Base-by-base conservation (phyloP, 1,284 basidiomycete genomes). In the Cryptococcus wingfieldii region DNA sequence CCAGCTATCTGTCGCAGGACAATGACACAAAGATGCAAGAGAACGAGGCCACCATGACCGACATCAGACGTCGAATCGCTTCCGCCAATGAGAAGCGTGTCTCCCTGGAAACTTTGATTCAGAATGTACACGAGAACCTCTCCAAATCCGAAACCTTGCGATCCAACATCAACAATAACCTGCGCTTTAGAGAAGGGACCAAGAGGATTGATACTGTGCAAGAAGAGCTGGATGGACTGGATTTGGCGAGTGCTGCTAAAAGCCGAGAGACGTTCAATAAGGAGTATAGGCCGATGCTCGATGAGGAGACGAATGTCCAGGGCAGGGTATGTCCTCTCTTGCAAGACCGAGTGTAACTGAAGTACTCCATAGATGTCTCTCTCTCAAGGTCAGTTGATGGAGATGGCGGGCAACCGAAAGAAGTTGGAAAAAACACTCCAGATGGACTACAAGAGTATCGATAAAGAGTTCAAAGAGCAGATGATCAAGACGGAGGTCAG, bases 401-500 rank as follows among this genome's bases (percentile, higher is more conserved):
- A 88, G n/a, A 79, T 86, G 68, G 81, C 83, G 62, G 82, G 83
- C 37, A 86, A 89, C 64, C 76, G 88, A 53, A 83, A 84, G 69
- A 82, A 81, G 14, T 80, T 85, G 64, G 84, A 89, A 68, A 77
- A 69, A 28, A 93, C 97, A 70, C 77, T 94, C 31, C 72, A 77
- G 56, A 83, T 82, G 61, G 92, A 97, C 61, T 98, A 88, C 81
- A 89, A 90, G 71, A 84, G 91, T 56, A 84, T 94, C 63, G 84
- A 89, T 67, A 87, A 87, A 75, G 83, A 84, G 59, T 97, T 95
- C 75, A 88, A 87, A 16, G 86, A 89, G 60, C 94, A 98, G 72
- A 81, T 98, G 50, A 86, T 98, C 68, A 90, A 88, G 79, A 92
- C 96, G 68, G 98, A 98, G 83, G 89, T 93, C 78, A 88, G 91